Evolutionary conservation across 176 grass and related monocot species (phyloP), one percentile per base, ranked within the genome.

Genomic region (Oryza glumipatula): DNA sequence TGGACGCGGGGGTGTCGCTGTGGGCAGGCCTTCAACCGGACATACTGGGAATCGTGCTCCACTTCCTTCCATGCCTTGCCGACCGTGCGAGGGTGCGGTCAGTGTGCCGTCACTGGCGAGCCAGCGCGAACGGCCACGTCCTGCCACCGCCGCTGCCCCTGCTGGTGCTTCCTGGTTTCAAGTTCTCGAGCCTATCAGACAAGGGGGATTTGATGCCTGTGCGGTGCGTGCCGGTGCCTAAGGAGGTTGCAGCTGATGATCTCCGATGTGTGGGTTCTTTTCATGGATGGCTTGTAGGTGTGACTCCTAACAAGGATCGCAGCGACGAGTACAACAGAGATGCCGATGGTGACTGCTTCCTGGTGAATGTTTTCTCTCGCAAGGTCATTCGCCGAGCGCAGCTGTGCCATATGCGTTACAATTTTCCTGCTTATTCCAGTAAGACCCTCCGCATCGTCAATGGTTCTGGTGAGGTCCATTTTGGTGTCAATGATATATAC

Each of bases 311-410:
- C 28, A 76, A 16, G 36, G 45, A 33, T 9, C 32, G 12, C 9
- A 44, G 43, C 43, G 8, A 44, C 43, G 43, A 44, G 43, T 10
- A 44, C 43, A 44, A 44, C n/a, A 11, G 23, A 1, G 21, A 38
- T 32, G 26, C 4, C 11, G 36, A 43, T 43, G 70, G 70, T 0
- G 45, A 65, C 9, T 79, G 84, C 67, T 86, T 80, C 44, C 24
- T 80, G 56, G 26, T 80, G 14, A 73, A 80, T 2, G 76, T 54
- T 9, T 86, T 86, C 44, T 80, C 76, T 7, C 54, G 38, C 0
- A 14, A 72, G 26, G 5, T 67, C 0, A 15, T 86, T n/a, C 13
- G 5, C 14, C 41, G 73, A 0, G 69, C 84, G 3, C 9, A 15
- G 3, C 56, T 38, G 43, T 19, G n/a, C 28, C 6, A 7, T 86